Conservation (phyloP, 140 eudicot genomes). For the Bidens hawaiensis region DNA sequence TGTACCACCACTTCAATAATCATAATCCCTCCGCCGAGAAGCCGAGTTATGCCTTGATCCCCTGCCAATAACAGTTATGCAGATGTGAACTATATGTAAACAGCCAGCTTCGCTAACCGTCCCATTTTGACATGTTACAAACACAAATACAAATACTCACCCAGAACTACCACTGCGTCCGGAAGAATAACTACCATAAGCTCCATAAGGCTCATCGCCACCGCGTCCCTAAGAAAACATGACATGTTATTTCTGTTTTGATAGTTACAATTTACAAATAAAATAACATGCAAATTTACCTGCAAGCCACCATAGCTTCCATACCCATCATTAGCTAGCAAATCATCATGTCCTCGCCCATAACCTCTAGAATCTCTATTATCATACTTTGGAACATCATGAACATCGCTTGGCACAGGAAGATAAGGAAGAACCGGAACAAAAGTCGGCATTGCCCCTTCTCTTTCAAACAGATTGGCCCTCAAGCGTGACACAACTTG, state of each 20-base stretch:
- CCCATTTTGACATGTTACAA: background rate
- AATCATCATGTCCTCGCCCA: constrained; percentile 73
- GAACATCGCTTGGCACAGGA: constrained; percentile 63
- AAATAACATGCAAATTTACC: constrained; percentile 29
- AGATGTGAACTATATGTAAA: background rate
- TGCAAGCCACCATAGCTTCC: constrained; percentile 68
- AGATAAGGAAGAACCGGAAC: constrained; percentile 90
- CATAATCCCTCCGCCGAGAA: constrained; percentile 66
- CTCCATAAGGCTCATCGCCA: constrained; percentile 60
- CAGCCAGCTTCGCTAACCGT: background rate
- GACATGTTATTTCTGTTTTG: background rate
- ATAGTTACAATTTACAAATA: background rate
- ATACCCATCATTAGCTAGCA: constrained; percentile 59
- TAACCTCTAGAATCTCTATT: constrained; percentile 67
- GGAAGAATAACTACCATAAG: constrained; percentile 66
- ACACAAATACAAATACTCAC: constrained; percentile 33
- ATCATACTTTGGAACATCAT: constrained; percentile 68
- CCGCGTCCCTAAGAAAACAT: constrained; percentile 50
- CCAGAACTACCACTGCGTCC: constrained; percentile 86
- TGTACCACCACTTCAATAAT: constrained; percentile 52
- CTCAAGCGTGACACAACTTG: constrained; percentile 88
- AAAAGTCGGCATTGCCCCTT: constrained; percentile 72
- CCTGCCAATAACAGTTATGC: constrained; percentile 39
- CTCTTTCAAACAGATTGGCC: constrained; percentile 91
- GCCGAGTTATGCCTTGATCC: constrained; percentile 58